phyloP scores from a whole-genome alignment of 2,329 filamentous ascomycete species.

The Shiraia sp. region DNA sequence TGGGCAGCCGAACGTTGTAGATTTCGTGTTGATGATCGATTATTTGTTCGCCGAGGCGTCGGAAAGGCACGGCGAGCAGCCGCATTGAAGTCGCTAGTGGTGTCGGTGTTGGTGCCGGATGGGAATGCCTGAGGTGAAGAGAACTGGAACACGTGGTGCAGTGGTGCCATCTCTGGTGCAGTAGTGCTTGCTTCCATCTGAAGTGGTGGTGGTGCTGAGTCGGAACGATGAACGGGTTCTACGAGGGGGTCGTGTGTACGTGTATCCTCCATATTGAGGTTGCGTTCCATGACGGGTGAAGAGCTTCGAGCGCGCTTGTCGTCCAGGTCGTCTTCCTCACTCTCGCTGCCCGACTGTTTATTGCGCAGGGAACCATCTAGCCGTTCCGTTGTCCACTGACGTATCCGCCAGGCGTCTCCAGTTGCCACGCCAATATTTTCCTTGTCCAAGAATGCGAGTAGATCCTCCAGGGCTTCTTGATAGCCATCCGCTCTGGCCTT shows the following conservation, averaged over 20 bases:
- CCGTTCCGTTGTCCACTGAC: constrained; percentile 71
- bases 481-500: constrained; percentile 81
- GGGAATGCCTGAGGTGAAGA: constrained; percentile 66
- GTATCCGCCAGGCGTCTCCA: constrained; percentile 72
- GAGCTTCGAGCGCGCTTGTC: constrained; percentile 62
- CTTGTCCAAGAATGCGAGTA: constrained; percentile 82
- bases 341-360: constrained; percentile 61
- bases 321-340: constrained; percentile 69
- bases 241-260: constrained; percentile 21
- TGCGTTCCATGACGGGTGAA: constrained; percentile 61
- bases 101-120: constrained; percentile 44
- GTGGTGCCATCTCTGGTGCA: constrained; percentile 32
- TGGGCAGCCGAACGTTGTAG: constrained; percentile 36
- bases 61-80: constrained; percentile 39
- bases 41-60: constrained; percentile 36
- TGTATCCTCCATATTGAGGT: constrained; percentile 50
- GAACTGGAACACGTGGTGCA: constrained; percentile 64
- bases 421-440: constrained; percentile 77
- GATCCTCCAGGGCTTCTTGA: constrained; percentile 89
- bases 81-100: constrained; percentile 28
- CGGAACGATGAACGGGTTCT: constrained; percentile 25
- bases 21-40: constrained; percentile 41
- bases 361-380: constrained; percentile 64
- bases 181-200: constrained; percentile 39
- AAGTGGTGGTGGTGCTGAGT: constrained; percentile 46